These are phyloP conservation scores for Toxoplasma gondii DNA, from an alignment of 169 alveolate genomes.

Conservation along the genomic window DNA sequence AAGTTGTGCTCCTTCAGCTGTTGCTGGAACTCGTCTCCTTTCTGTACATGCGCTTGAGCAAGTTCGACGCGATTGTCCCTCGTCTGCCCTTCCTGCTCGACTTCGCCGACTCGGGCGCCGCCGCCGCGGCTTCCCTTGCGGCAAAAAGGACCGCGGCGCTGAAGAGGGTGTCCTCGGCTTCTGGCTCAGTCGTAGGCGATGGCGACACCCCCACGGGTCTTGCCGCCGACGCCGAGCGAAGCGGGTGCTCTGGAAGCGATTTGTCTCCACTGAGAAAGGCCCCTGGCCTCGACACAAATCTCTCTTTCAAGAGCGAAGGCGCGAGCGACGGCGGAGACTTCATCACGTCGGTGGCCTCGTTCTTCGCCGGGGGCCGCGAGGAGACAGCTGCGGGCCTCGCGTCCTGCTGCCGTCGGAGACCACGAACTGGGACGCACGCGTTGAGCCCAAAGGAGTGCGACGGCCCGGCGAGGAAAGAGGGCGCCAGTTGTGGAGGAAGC, in stretches of 20 bases:
- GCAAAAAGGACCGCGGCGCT: not conserved
- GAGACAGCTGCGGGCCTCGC: not conserved
- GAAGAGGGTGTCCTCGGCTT: not conserved
- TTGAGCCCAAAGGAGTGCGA: not conserved
- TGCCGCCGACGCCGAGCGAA: not conserved
- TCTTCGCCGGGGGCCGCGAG: not conserved
- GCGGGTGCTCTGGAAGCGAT: not conserved
- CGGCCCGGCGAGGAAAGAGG: not conserved
- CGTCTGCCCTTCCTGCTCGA: slow-evolving; percentile 16
- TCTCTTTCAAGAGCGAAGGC: not conserved
- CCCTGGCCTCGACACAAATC: not conserved
- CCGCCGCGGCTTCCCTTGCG: not conserved
- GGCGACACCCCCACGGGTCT: too few relatives aligned
- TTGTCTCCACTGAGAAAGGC: not conserved
- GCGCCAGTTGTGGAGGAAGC: not conserved
- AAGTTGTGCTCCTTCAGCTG: not conserved
- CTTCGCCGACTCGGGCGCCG: not conserved
- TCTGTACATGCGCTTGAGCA: not conserved
- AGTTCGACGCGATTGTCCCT: slow-evolving; percentile 37
- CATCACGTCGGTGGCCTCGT: not conserved
- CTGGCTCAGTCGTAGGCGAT: not conserved
- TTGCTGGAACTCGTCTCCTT: slow-evolving; percentile 9
- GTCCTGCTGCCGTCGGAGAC: not conserved
- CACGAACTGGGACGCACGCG: not conserved
- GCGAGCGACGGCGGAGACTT: not conserved